Evolutionary conservation across 257 asterid genomes (phyloP).

Genomic region (Ilex asprella): DNA sequence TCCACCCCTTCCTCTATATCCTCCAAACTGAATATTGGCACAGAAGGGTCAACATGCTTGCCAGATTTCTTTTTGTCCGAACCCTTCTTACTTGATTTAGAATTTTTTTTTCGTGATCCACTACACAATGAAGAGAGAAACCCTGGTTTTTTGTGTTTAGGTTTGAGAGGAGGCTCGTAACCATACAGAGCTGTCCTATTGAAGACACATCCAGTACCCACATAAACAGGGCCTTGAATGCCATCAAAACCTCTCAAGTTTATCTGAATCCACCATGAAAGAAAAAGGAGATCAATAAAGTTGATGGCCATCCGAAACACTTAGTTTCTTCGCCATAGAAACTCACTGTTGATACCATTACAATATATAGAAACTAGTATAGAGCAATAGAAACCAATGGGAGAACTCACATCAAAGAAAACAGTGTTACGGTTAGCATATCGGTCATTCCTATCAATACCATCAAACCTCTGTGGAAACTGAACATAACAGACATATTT

Average conservation of each 20-base stretch:
- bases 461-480: slow-evolving; percentile 96
- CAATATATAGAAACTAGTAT: too few species aligned
- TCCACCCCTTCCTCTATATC: slow-evolving; percentile 98
- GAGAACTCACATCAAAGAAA: slow-evolving; percentile 81
- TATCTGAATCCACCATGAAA: slow-evolving; percentile 38
- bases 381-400: too few species aligned
- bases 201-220: slow-evolving; percentile 97
- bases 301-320: not conserved
- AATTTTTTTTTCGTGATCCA: slow-evolving; percentile 66
- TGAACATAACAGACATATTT: slow-evolving; percentile 95
- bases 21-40: slow-evolving; percentile 90
- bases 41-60: slow-evolving; percentile 87
- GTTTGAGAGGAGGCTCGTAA: slow-evolving; percentile 87
- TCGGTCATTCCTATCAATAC: slow-evolving; percentile 88
- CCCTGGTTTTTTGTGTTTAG: slow-evolving; percentile 62
- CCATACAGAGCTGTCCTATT: slow-evolving; percentile 93
- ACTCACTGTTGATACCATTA: not conserved
- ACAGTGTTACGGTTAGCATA: slow-evolving; percentile 96
- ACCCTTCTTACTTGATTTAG: slow-evolving; percentile 70
- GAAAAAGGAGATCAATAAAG: slow-evolving; percentile 2
- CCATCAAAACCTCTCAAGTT: slow-evolving; percentile 97
- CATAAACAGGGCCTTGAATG: slow-evolving; percentile 94
- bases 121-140: slow-evolving; percentile 66
- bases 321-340: not conserved
- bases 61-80: slow-evolving; percentile 90